These are phyloP conservation scores for Panus rudis DNA, from an alignment of 768 basidiomycete genomes.

Conservation along the genomic window DNA sequence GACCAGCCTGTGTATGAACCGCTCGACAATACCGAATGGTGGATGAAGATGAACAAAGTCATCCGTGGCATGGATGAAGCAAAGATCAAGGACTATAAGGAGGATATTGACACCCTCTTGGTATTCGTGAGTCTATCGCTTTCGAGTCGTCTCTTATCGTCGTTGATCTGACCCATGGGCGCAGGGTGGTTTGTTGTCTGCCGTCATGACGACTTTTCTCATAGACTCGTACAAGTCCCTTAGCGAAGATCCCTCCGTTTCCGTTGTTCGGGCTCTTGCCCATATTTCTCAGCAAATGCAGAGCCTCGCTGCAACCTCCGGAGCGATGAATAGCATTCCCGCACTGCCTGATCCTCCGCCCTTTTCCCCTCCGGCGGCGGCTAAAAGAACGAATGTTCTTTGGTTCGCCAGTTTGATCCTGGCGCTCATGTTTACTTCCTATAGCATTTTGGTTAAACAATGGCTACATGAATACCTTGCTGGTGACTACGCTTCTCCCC, in stretches of 20 bases:
- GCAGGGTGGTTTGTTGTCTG: conserved; percentile 8
- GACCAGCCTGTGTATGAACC: too few species aligned
- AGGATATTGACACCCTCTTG: background rate
- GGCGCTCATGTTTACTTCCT: conserved; percentile 10
- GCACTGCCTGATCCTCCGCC: too few species aligned
- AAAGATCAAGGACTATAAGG: background rate
- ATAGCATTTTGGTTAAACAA: conserved; percentile 15
- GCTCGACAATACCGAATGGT: too few species aligned
- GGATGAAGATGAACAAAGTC: too few species aligned
- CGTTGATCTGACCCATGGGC: background rate
- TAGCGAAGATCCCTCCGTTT: background rate
- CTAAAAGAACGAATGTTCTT: conserved; percentile 8
- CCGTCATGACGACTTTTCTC: conserved; percentile 6
- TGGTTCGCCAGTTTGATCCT: conserved; percentile 16
- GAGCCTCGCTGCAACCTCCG: too few species aligned
- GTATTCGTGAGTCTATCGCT: background rate
- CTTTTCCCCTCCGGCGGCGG: conserved; percentile 4
- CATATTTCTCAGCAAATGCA: background rate
- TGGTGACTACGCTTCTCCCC: background rate
- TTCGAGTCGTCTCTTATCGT: background rate
- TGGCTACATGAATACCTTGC: conserved; percentile 8
- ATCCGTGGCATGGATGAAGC: too few species aligned
- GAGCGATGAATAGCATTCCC: background rate
- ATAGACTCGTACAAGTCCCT: conserved; percentile 8
- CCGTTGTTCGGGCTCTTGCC: background rate